Evolutionary conservation across 768 basidiomycete species (phyloP).

Genomic region (Cytidiella melzeri): DNA sequence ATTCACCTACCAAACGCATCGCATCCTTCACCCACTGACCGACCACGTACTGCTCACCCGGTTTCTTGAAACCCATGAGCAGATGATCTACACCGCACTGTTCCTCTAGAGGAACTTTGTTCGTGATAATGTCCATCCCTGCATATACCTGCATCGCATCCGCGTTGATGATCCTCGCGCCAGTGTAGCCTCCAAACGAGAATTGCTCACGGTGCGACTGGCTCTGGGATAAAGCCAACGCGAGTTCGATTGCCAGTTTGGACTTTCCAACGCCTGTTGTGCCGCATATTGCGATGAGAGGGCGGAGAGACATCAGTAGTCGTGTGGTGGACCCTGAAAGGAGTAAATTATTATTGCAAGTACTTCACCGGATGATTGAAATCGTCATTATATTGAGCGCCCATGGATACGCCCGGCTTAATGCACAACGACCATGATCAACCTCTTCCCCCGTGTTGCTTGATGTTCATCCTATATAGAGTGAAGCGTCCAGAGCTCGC

Average conservation of each 20-base stretch:
- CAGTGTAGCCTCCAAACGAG: constrained; percentile 39
- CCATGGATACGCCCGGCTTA: too few species aligned
- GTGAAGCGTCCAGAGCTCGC: too few species aligned
- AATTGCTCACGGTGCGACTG: neutral
- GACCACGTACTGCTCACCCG: constrained; percentile 83
- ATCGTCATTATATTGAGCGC: too few species aligned
- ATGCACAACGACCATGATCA: too few species aligned
- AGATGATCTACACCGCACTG: constrained; percentile 80
- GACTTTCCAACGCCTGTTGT: constrained; percentile 97
- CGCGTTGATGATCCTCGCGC: constrained; percentile 83
- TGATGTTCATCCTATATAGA: too few species aligned
- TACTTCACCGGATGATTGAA: too few species aligned
- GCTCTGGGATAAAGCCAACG: constrained; percentile 37
- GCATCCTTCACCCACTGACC: constrained; percentile 88
- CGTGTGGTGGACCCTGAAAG: too few species aligned
- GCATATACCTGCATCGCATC: constrained; percentile 97
- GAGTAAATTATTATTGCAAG: too few species aligned
- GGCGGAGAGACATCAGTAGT: constrained; percentile 45
- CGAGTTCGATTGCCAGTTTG: constrained; percentile 83
- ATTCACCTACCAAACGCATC: constrained; percentile 54
- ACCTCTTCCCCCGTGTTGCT: too few species aligned
- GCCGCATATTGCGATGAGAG: constrained; percentile 82
- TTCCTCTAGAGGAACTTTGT: constrained; percentile 80
- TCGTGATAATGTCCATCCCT: constrained; percentile 90
- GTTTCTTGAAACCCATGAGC: constrained; percentile 81